These are phyloP conservation scores for Myriosclerotinia scirpicola DNA, from an alignment of 2,329 filamentous ascomycete species.

Conservation along the genomic window DNA sequence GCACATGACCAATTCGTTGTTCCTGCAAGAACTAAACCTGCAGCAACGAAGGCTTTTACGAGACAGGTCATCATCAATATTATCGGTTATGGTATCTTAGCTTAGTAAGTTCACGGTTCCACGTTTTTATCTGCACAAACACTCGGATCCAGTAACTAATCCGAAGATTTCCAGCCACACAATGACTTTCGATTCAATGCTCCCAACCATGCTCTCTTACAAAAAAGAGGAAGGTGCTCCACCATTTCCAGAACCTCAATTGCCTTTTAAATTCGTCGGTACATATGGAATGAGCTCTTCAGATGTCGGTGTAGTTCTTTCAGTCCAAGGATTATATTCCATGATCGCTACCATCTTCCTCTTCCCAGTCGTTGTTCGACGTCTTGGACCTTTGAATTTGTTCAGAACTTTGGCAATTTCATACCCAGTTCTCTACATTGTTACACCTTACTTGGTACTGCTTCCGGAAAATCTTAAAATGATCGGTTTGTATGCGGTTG, in stretches of 20 bases:
- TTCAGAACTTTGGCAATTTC: constrained; percentile 79
- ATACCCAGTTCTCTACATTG: constrained; percentile 85
- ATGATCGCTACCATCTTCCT: constrained; percentile 75
- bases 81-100: constrained; percentile 84
- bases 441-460: constrained; percentile 85
- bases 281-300: constrained; percentile 83
- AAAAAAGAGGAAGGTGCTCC: constrained; percentile 22
- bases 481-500: constrained; percentile 70
- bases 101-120: constrained; percentile 69
- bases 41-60: constrained; percentile 68
- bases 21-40: constrained; percentile 41
- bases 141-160: constrained; percentile 29
- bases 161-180: constrained; percentile 67
- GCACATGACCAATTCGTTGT: constrained; percentile 27
- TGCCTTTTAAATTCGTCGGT: constrained; percentile 87
- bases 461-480: constrained; percentile 71
- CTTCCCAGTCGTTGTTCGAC: constrained; percentile 74
- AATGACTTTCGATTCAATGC: constrained; percentile 91
- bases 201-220: constrained; percentile 76
- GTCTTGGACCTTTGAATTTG: constrained; percentile 74
- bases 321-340: constrained; percentile 85
- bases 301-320: constrained; percentile 83
- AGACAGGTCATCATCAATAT: constrained; percentile 84
- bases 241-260: constrained; percentile 50
- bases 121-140: constrained; percentile 19